These are phyloP conservation scores for Teunomyces cretensis DNA, from an alignment of 805 yeast genomes.

Conservation along the genomic window DNA sequence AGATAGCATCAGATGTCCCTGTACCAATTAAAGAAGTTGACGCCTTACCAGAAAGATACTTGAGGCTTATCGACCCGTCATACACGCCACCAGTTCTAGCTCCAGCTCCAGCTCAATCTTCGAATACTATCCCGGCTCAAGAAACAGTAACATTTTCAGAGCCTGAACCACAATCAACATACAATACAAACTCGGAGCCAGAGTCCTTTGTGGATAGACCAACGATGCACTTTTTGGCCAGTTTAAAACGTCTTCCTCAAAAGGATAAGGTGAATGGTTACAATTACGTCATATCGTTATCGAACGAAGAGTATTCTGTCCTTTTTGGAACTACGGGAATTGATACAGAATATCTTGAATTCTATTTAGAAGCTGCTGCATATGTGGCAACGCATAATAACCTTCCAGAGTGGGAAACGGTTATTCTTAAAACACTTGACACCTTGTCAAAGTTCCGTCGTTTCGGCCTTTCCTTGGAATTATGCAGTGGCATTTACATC, in stretches of 20 bases:
- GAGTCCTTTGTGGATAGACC: slow-evolving; percentile 17
- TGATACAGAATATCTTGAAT: slow-evolving; percentile 49
- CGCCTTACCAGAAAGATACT: slow-evolving; percentile 38
- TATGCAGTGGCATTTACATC: slow-evolving; percentile 22
- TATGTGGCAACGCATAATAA: slow-evolving; percentile 12
- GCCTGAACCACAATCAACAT: background rate
- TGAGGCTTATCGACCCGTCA: background rate
- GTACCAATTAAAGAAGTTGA: slow-evolving; percentile 45
- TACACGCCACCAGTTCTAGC: too few species aligned
- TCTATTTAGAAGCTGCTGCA: slow-evolving; percentile 44
- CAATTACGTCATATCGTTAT: slow-evolving; percentile 32
- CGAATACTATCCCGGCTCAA: background rate
- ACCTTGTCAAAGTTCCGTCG: slow-evolving; percentile 35
- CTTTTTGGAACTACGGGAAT: slow-evolving; percentile 46
- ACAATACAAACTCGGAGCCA: background rate
- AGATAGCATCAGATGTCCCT: slow-evolving; percentile 1
- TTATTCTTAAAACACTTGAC: slow-evolving; percentile 20
- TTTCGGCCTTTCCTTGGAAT: slow-evolving; percentile 33
- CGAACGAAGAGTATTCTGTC: slow-evolving; percentile 19
- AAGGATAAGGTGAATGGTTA: slow-evolving; percentile 31
- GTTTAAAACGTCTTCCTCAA: slow-evolving; percentile 26
- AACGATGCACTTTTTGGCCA: slow-evolving; percentile 24
- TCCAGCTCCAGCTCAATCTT: background rate
- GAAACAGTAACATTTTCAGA: background rate
- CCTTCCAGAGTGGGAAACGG: slow-evolving; percentile 13